Percentiles rank a stretch among this genome's conserved stretches.
Evolutionary conservation across 2,329 filamentous ascomycete genomes (phyloP).

Genomic region (Xylaria hypoxylon): DNA sequence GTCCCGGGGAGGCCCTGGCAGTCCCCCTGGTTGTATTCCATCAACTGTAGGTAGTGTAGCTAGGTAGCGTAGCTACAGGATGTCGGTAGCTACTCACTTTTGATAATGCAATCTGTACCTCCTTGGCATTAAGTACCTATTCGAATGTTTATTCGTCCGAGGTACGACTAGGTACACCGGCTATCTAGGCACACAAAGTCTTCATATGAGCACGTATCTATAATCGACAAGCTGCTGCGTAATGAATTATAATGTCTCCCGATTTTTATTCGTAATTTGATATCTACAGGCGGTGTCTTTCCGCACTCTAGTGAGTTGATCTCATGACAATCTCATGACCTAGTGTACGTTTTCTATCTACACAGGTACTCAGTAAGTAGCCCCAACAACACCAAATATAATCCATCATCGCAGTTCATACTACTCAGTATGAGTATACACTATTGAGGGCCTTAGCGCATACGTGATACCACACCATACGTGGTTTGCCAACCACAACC

Average conservation of each 20-base stretch:
- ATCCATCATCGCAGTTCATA: not conserved
- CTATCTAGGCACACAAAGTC: too few species aligned
- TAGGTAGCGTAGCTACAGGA: too few species aligned
- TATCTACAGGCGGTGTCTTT: not conserved
- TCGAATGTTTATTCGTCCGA: too few species aligned
- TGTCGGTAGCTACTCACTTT: too few species aligned
- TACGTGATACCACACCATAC: not conserved
- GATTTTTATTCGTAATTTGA: not conserved
- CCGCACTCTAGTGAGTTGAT: not conserved
- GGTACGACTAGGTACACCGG: too few species aligned
- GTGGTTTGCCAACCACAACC: not conserved
- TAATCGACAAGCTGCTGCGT: too few species aligned
- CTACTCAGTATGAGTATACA: too few species aligned
- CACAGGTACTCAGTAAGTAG: not conserved
- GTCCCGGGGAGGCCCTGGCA: conserved; percentile 5
- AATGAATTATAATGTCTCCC: not conserved
- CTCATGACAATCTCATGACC: conserved; percentile 7
- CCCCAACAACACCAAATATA: not conserved
- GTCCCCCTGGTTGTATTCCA: too few species aligned
- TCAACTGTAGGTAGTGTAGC: too few species aligned
- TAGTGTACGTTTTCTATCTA: not conserved
- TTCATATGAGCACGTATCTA: too few species aligned
- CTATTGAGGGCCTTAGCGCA: not conserved
- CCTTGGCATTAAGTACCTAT: too few species aligned
- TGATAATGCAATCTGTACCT: too few species aligned